phyloP scores from a whole-genome alignment of 305 asterid genomes.

The Fraxinus baroniana region DNA sequence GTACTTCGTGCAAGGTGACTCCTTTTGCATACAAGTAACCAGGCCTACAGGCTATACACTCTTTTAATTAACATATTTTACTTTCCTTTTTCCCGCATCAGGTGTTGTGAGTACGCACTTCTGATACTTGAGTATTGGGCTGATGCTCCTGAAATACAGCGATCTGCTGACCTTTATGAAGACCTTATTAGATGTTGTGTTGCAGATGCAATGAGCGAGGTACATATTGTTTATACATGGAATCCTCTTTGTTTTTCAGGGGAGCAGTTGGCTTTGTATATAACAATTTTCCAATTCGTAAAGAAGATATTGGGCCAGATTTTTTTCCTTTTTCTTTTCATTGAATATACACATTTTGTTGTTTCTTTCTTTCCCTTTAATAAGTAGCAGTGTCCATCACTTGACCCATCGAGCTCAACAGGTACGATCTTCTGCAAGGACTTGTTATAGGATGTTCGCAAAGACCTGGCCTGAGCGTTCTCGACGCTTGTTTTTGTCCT shows the following conservation, averaged over 20 bases:
- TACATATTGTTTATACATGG: slow-evolving; percentile 31
- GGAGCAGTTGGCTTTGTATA: neutral
- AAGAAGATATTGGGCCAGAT: neutral
- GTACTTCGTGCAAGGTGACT: slow-evolving; percentile 92
- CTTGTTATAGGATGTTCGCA: slow-evolving; percentile 94
- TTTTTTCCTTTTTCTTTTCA: neutral
- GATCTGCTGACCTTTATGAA: slow-evolving; percentile 93
- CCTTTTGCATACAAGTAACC: slow-evolving; percentile 15
- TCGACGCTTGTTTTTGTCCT: slow-evolving; percentile 77
- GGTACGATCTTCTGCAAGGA: slow-evolving; percentile 98
- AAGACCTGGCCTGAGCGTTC: slow-evolving; percentile 99
- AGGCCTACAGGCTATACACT: slow-evolving; percentile 12
- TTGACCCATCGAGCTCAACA: slow-evolving; percentile 34
- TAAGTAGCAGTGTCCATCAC: slow-evolving; percentile 24
- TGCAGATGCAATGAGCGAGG: slow-evolving; percentile 99
- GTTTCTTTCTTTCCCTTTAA: slow-evolving; percentile 19
- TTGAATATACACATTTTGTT: slow-evolving; percentile 3
- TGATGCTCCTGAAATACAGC: slow-evolving; percentile 98
- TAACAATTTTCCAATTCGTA: neutral
- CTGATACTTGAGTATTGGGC: slow-evolving; percentile 95
- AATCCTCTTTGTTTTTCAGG: slow-evolving; percentile 16
- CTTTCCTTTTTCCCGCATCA: slow-evolving; percentile 30
- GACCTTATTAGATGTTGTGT: slow-evolving; percentile 95
- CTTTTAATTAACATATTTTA: slow-evolving; percentile 2
- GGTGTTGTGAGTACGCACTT: slow-evolving; percentile 98